phyloP scores from a whole-genome alignment of 805 yeast genomes.

The Barnettozyma californica region DNA sequence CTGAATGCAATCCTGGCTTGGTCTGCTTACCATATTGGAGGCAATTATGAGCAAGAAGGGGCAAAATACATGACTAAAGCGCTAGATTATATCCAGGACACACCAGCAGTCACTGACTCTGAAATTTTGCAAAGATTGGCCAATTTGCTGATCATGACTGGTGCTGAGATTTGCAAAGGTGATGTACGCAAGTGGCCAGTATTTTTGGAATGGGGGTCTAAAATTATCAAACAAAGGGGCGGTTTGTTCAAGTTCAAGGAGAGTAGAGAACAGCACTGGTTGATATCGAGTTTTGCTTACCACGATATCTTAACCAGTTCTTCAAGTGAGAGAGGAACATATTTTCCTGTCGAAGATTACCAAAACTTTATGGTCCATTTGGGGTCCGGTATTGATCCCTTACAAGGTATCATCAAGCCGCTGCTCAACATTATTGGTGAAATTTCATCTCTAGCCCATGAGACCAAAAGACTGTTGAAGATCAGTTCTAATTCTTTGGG shows the following conservation, averaged over 20 bases:
- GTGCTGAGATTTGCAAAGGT: slow-evolving; percentile 81
- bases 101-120: slow-evolving; percentile 24
- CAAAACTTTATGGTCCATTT: slow-evolving; percentile 30
- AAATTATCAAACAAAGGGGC: slow-evolving; percentile 54
- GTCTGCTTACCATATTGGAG: slow-evolving; percentile 40
- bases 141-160: slow-evolving; percentile 59
- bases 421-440: slow-evolving; percentile 65
- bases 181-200: slow-evolving; percentile 74
- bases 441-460: slow-evolving; percentile 54
- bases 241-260: slow-evolving; percentile 49
- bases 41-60: slow-evolving; percentile 38
- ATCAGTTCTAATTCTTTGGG: slow-evolving; percentile 25
- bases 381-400: slow-evolving; percentile 54
- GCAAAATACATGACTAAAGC: slow-evolving; percentile 43
- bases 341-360: slow-evolving; percentile 59
- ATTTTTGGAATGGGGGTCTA: slow-evolving; percentile 60
- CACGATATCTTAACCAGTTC: slow-evolving; percentile 71
- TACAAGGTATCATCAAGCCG: slow-evolving; percentile 68
- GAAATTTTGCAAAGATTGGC: slow-evolving; percentile 45
- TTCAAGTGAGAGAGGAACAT: slow-evolving; percentile 53
- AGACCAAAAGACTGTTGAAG: slow-evolving; percentile 37
- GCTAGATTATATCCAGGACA: slow-evolving; percentile 34
- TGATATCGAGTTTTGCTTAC: slow-evolving; percentile 72
- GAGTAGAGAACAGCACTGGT: slow-evolving; percentile 59
- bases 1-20: slow-evolving; percentile 52